These are phyloP conservation scores for Candida boidinii DNA, from an alignment of 805 yeast species.

Conservation along the genomic window DNA sequence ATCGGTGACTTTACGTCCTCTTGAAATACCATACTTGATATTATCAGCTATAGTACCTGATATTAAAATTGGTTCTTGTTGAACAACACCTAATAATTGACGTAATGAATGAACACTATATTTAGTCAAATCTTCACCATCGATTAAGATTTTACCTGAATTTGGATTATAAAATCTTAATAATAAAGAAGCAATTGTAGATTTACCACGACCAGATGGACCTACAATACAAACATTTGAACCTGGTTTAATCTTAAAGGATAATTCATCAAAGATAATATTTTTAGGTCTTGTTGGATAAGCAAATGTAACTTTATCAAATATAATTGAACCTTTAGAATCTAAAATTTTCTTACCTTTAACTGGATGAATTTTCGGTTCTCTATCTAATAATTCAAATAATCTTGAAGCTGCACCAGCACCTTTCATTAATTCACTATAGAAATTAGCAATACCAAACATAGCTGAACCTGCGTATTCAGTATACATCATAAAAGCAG, in stretches of 20 bases:
- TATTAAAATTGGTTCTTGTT: constrained; percentile 85
- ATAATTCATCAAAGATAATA: constrained; percentile 52
- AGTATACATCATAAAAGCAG: constrained; percentile 92
- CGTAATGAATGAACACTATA: constrained; percentile 72
- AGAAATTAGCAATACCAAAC: constrained; percentile 84
- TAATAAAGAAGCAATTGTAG: constrained; percentile 75
- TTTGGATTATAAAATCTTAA: constrained; percentile 78
- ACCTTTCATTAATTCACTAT: constrained; percentile 93
- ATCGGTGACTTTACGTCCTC: constrained; percentile 42
- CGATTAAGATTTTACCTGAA: constrained; percentile 59
- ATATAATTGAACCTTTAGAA: constrained; percentile 50
- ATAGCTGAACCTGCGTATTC: constrained; percentile 90
- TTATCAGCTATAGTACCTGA: constrained; percentile 87
- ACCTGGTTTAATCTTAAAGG: constrained; percentile 64
- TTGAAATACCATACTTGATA: constrained; percentile 58
- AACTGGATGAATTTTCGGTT: constrained; percentile 64
- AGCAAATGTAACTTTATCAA: constrained; percentile 58
- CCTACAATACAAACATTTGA: constrained; percentile 92
- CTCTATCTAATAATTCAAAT: constrained; percentile 77
- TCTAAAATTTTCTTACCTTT: constrained; percentile 42
- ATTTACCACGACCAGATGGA: constrained; percentile 93
- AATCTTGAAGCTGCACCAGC: constrained; percentile 92
- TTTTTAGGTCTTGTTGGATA: constrained; percentile 85
- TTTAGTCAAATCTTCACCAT: constrained; percentile 55
- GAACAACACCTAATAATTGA: constrained; percentile 74